Evolutionary conservation across 768 basidiomycete species (phyloP).

Genomic region (Lepiota brunneoincarnata): DNA sequence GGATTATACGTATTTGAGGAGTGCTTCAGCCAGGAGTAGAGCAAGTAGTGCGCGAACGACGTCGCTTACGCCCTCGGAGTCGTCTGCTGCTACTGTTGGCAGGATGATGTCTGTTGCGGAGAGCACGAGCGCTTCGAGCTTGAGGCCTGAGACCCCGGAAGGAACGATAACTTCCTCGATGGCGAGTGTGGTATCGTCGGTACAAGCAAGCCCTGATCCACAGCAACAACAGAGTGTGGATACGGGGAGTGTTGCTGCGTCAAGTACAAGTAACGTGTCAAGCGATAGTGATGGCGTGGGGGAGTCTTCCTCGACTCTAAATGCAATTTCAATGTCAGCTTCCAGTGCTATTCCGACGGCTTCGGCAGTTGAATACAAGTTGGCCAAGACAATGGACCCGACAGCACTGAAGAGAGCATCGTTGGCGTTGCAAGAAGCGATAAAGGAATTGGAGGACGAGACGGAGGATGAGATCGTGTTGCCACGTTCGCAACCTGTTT

Average conservation of each 20-base stretch:
- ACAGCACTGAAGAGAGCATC: slow-evolving; percentile 63
- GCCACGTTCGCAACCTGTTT: slow-evolving; percentile 57
- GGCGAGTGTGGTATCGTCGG: slow-evolving; percentile 31
- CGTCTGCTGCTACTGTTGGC: slow-evolving; percentile 27
- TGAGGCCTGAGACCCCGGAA: slow-evolving; percentile 59
- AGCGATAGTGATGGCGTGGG: slow-evolving; percentile 31
- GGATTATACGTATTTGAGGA: slow-evolving; percentile 70
- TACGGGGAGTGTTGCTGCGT: neutral
- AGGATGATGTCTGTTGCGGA: slow-evolving; percentile 41
- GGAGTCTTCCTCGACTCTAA: slow-evolving; percentile 15
- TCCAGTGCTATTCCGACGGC: slow-evolving; percentile 9
- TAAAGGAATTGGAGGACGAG: slow-evolving; percentile 76
- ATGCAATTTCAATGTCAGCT: neutral
- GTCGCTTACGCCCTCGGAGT: slow-evolving; percentile 50
- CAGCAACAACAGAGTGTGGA: slow-evolving; percentile 16
- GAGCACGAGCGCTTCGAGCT: slow-evolving; percentile 22
- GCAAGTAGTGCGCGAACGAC: slow-evolving; percentile 34
- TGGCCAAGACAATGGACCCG: slow-evolving; percentile 49
- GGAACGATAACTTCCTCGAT: slow-evolving; percentile 21
- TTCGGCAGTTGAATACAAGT: slow-evolving; percentile 41
- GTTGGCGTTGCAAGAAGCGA: slow-evolving; percentile 70
- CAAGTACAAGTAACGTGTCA: neutral
- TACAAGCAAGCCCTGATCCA: slow-evolving; percentile 40
- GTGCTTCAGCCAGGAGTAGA: slow-evolving; percentile 40
- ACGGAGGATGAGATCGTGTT: slow-evolving; percentile 76